These are phyloP conservation scores for Coemansia sp. DNA, from an alignment of 192 early-diverging fungal genomes.

Conservation along the genomic window DNA sequence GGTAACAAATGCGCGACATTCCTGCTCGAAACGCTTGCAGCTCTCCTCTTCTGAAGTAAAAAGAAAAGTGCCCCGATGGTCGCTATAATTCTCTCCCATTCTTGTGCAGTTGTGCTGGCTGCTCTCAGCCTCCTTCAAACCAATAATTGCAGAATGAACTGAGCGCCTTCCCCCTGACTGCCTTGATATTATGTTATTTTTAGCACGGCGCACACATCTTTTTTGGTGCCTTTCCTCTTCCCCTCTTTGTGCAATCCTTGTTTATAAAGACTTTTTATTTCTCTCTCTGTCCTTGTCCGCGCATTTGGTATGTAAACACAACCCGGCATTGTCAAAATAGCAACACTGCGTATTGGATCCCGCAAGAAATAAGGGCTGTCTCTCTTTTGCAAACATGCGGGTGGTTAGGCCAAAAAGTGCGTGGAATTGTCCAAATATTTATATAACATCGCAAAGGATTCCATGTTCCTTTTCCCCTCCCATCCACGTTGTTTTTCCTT, in stretches of 20 bases:
- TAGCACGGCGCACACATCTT: background rate
- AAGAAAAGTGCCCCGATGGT: too few species aligned
- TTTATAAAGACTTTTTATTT: background rate
- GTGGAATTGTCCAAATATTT: background rate
- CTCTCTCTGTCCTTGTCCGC: background rate
- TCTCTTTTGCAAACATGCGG: too few species aligned
- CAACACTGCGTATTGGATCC: background rate
- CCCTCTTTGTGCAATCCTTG: constrained; percentile 1
- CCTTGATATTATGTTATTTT: background rate
- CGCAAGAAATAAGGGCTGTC: background rate
- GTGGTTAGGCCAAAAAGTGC: background rate
- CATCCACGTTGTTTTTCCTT: background rate
- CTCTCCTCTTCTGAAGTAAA: too few species aligned
- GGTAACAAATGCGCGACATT: too few species aligned
- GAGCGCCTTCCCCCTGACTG: background rate
- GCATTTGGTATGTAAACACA: background rate
- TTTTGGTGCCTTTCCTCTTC: constrained; percentile 4
- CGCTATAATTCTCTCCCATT: too few species aligned
- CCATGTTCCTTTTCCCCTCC: too few species aligned
- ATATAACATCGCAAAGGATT: background rate
- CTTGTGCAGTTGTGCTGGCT: too few species aligned
- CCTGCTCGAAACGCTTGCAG: too few species aligned
- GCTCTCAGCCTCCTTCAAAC: too few species aligned
- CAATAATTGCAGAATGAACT: background rate
- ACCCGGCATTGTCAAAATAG: background rate